Evolutionary conservation across 1,284 basidiomycete genomes (phyloP), one percentile per base, ranked within the genome.

Genomic region (Malassezia arunalokei): DNA sequence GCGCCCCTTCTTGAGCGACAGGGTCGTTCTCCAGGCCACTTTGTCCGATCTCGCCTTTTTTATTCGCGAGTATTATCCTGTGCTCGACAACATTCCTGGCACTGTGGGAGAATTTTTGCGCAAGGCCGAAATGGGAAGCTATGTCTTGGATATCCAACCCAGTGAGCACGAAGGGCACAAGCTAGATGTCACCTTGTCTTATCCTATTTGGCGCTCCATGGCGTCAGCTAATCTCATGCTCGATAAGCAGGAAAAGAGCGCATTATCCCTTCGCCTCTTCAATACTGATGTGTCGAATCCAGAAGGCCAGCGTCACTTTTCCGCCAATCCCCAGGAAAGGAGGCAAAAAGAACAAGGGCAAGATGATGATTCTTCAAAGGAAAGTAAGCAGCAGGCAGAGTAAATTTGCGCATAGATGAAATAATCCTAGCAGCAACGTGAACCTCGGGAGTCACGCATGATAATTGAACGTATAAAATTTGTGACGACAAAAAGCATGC

Each of bases 1-100:
- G 39, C 75, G 91, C 17, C 86, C 87, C 0, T 89, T 84, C 71
- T 76, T 91, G 48, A 79, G 83, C 15, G 77, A 80, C 5, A 75
- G 75, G 35, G 77, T 79, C 8, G 81, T 96, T 57, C 72, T 88
- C 44, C 74, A 76, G 6, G 82, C 79, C 1, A 78, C 82, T 49
- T 61, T 87, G 33, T 73, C 72, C 8, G 78, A 82, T 43, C 74
- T 98, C 56, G 81, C 77, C 72, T 79, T 78, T 32, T 71, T 96
- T 43, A 68, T 75, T 56, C 60, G 47, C 20, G 40, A 64, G 40
- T 62, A 66, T 52, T 71, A 68, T 42, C 69, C 68, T 0, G 54
- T 62, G 28, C 43, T 68, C 17, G 62, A 64, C 38, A 52, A 48
- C n/a, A 49, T 69, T 11, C 65, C 65, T 0, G 66, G 61, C 15